These are phyloP conservation scores for Pharus latifolius DNA, from an alignment of 176 grass and related monocot genomes.

Conservation along the genomic window DNA sequence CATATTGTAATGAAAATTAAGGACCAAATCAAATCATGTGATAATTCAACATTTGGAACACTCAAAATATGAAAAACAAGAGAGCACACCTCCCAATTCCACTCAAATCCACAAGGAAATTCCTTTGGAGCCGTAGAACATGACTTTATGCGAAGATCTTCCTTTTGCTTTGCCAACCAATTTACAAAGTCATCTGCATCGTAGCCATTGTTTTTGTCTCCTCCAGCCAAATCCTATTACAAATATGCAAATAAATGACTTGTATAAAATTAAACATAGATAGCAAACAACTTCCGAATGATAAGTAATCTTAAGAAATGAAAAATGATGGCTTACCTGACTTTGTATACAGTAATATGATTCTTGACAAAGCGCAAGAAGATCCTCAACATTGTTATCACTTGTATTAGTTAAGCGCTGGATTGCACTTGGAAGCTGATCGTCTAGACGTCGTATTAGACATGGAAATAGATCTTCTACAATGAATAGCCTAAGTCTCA, in stretches of 20 bases:
- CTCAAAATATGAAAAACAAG: neutral
- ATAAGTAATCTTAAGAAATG: neutral
- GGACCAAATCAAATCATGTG: neutral
- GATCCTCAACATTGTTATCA: conserved; percentile 20
- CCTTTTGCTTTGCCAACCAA: conserved; percentile 12
- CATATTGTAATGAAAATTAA: neutral
- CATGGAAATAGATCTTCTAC: conserved; percentile 50
- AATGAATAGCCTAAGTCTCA: conserved; percentile 41
- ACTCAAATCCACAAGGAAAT: neutral
- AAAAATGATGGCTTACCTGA: neutral
- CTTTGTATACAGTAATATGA: conserved; percentile 13
- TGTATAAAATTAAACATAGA: neutral
- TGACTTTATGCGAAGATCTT: neutral
- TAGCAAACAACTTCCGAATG: neutral
- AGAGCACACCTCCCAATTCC: conserved; percentile 20
- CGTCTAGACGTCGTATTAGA: neutral
- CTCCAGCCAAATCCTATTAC: neutral
- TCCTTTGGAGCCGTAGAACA: neutral
- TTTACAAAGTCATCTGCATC: neutral
- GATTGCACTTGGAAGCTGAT: conserved; percentile 17
- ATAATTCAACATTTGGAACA: neutral
- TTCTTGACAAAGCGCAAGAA: conserved; percentile 45
- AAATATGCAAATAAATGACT: neutral
- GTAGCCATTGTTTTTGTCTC: neutral
- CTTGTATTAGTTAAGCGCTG: conserved; percentile 32